phyloP scores from a whole-genome alignment of 352 stramenopile genomes.

The Discostella stelligera region DNA sequence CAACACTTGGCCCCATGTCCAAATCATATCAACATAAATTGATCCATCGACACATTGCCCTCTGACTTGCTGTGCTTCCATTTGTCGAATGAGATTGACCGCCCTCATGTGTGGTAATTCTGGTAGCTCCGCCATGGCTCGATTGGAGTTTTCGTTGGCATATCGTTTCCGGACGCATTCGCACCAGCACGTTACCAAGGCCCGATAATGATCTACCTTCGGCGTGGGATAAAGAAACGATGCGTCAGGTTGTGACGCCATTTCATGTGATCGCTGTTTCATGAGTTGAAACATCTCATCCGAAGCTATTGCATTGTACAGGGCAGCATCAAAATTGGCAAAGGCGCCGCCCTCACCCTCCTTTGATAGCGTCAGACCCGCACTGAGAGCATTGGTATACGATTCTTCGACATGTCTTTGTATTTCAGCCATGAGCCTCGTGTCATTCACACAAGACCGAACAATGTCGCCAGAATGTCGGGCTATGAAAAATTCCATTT shows the following conservation, averaged over 20 bases:
- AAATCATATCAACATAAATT: constrained; percentile 32
- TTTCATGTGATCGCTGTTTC: constrained; percentile 21
- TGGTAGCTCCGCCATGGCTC: constrained; percentile 12
- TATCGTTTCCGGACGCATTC: constrained; percentile 36
- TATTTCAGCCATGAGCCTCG: constrained; percentile 20
- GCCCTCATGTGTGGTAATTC: constrained; percentile 38
- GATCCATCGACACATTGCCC: constrained; percentile 28
- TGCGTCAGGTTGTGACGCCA: not conserved
- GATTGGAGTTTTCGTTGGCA: constrained; percentile 20
- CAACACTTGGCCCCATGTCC: constrained; percentile 30
- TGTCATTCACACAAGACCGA: constrained; percentile 2
- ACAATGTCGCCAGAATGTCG: constrained; percentile 23
- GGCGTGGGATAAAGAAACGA: constrained; percentile 36
- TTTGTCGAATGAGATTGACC: constrained; percentile 21
- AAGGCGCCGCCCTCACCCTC: not conserved
- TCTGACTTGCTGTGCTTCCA: constrained; percentile 16
- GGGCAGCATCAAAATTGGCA: constrained; percentile 19
- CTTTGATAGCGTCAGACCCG: constrained; percentile 13
- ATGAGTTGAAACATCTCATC: constrained; percentile 36
- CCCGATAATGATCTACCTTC: constrained; percentile 32
- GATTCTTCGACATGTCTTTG: constrained; percentile 30
- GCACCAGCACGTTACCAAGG: constrained; percentile 20
- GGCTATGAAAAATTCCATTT: constrained; percentile 31
- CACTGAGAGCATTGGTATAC: constrained; percentile 25
- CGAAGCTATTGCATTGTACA: constrained; percentile 25